Evolutionary conservation across 805 yeast genomes (phyloP), one percentile per base, ranked within the genome.

Genomic region (Nakazawaea ernobii): DNA sequence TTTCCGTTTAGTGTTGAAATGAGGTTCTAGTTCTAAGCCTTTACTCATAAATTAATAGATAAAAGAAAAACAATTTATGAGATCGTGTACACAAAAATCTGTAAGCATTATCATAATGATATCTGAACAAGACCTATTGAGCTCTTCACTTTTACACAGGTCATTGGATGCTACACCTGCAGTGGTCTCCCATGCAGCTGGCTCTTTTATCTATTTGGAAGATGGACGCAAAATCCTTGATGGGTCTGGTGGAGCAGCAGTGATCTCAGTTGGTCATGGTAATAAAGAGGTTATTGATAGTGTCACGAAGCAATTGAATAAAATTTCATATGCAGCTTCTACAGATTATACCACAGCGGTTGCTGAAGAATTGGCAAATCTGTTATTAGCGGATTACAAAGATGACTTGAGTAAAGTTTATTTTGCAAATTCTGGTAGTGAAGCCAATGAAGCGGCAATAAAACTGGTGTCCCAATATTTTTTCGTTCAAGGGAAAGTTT

Each of bases 401-500:
- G 45, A 38, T 3, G 39, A 42, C 13, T 46, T 54, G n/a, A 38
- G 46, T n/a, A 51, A 48, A 32, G 59, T 48, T 8, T 48, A 45
- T 29, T 51, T 56, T 32, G 49, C 48, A 3, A 49, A 48, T 32
- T 55, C 60, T 3, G 62, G 62, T 28, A 58, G 62, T 14, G 68
- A 64, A 24, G 69, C 72, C 4, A 67, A 68, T 30, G 73, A 69
- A 51, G 68, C 69, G 4, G 61, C 67, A 2, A 45, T 62, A 53
- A 64, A 64, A 43, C 52, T 63, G 61, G 66, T 63, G 7, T 40
- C 58, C 8, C 66, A 61, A 45, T 55, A 56, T 32, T 53, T 43
- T 32, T 40, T 48, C 20, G 59, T 56, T 35, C 51, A 46, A 29
- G 59, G 58, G 14, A 43, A 44, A 32, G 32, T 51, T 8, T 17